Base-by-base conservation (phyloP, 306 rosid species). In the Prunus mume region DNA sequence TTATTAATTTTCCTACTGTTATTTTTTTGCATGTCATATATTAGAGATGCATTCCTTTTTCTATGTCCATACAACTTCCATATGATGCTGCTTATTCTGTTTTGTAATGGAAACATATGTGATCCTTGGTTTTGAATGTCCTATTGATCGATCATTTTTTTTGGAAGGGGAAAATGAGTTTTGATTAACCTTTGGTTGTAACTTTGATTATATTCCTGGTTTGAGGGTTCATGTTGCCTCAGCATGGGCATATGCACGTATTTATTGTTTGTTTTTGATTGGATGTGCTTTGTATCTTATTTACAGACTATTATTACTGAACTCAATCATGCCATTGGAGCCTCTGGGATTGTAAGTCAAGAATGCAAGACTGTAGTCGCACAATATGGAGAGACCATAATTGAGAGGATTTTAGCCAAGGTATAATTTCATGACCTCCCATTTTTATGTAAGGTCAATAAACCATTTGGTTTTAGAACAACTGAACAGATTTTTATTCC, bases 271-370 rank as follows among this genome's bases (percentile, higher is more conserved):
- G 43, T 61, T 55, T 56, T 67, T 70, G 12, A 66, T 76, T 50
- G 19, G 47, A n/a, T 47, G 50, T 65, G 30, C 17, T 69, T 65
- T 78, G 19, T 57, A 12, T 75, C 51, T 74, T 52, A 41, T 63
- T 51, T 25, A 61, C 83, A 89, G 93, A 58, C 86, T 47, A 87
- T 90, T 64, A 86, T 90, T 25, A 83, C 94, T 32, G 86, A 90
- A 86, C 83, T 90, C 72, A 90, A 90, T 81, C 90, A 90, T 78
- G 94, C 91, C 54, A 90, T 90, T 82, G 94, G 94, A 52, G 94
- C 94, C 52, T 58, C 94, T 2, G 91, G 94, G 30, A 77, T 90
- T 58, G 79, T 86, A 63, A 90, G 91, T 78, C 87, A 87, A 78
- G 91, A 90, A 74, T 90, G 91, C 86, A 90, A 90, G 78, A 73